phyloP scores from a whole-genome alignment of 495 filamentous ascomycete genomes.

The Barbatosphaeria neglecta region DNA sequence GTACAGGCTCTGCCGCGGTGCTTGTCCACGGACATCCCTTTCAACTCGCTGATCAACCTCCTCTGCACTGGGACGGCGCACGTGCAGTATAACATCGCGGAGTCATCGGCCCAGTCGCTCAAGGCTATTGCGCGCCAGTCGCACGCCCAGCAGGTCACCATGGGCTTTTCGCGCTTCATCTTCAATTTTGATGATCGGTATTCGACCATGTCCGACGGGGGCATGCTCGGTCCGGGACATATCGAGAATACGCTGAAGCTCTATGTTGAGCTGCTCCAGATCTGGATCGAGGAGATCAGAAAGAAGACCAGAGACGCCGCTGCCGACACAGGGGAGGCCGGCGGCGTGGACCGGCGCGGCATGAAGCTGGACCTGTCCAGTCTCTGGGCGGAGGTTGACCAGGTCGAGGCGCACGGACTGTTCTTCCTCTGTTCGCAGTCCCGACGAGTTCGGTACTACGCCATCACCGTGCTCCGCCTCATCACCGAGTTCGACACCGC shows the following conservation, averaged over 20 bases:
- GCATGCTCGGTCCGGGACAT: constrained; percentile 88
- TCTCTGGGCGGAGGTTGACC: constrained; percentile 85
- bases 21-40: constrained; percentile 78
- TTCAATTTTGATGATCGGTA: constrained; percentile 97
- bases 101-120: constrained; percentile 80
- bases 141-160: constrained; percentile 90
- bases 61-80: constrained; percentile 95
- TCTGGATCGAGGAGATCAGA: constrained; percentile 95
- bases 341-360: constrained; percentile 42
- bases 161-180: constrained; percentile 92
- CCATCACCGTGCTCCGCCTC: constrained; percentile 80
- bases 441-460: constrained; percentile 73
- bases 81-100: constrained; percentile 83
- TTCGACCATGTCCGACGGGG: constrained; percentile 94
- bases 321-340: constrained; percentile 48
- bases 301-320: constrained; percentile 68
- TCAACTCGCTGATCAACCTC: constrained; percentile 89
- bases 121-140: constrained; percentile 91
- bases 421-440: constrained; percentile 98
- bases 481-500: constrained; percentile 92
- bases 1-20: constrained; percentile 91
- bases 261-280: constrained; percentile 85
- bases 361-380: constrained; percentile 78
- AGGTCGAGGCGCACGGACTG: constrained; percentile 92
- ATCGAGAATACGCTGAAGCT: constrained; percentile 88